These are phyloP conservation scores for Trichophaea hybrida DNA, from an alignment of 2,329 filamentous ascomycete genomes.

Conservation along the genomic window DNA sequence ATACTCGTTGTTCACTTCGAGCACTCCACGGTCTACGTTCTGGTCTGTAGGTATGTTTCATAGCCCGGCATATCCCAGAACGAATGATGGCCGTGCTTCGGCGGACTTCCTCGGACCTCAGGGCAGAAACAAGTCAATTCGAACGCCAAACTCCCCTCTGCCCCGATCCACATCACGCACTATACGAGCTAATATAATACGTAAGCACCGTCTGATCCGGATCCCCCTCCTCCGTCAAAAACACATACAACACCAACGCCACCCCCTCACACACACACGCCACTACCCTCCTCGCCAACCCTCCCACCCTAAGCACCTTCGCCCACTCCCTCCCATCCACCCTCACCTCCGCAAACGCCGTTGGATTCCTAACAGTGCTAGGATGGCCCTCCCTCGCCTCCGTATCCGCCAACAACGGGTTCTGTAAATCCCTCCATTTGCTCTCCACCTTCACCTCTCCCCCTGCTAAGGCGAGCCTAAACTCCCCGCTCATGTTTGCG, in stretches of 20 bases:
- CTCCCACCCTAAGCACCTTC: constrained; percentile 77
- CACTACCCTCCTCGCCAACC: constrained; percentile 79
- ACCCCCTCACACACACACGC: constrained; percentile 76
- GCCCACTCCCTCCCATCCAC: constrained; percentile 95
- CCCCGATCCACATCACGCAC: neutral
- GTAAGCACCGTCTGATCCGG: constrained; percentile 54
- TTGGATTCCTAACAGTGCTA: constrained; percentile 60
- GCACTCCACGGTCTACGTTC: too few species aligned
- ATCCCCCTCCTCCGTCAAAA: constrained; percentile 57
- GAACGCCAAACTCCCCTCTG: neutral
- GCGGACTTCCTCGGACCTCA: too few species aligned
- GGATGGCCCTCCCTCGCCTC: constrained; percentile 61
- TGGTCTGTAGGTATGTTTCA: too few species aligned
- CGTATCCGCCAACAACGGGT: constrained; percentile 66
- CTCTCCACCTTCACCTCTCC: constrained; percentile 73
- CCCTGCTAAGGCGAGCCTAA: constrained; percentile 57
- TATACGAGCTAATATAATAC: constrained; percentile 1
- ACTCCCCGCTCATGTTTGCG: constrained; percentile 85
- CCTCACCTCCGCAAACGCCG: constrained; percentile 74
- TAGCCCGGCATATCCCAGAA: too few species aligned
- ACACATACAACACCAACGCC: constrained; percentile 71
- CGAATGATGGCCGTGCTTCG: too few species aligned
- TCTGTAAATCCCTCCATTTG: constrained; percentile 70
- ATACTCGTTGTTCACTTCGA: too few species aligned
- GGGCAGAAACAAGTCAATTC: too few species aligned